These are phyloP conservation scores for Globisporangium acanthophoron DNA, from an alignment of 352 stramenopile species.

Conservation along the genomic window DNA sequence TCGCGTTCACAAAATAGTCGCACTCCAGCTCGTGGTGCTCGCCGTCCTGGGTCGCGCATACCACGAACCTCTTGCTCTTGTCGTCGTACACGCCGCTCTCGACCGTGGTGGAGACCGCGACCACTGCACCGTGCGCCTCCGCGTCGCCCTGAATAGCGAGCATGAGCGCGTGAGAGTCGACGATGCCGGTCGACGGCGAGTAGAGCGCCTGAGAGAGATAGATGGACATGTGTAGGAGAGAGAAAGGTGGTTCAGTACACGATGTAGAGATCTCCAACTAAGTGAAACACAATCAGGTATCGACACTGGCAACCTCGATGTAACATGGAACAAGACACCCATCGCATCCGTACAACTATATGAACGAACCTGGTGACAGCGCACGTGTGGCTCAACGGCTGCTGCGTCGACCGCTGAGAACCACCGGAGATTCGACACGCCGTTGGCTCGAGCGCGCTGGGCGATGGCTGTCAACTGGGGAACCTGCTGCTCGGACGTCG, in stretches of 20 bases:
- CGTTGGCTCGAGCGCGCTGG: constrained; percentile 36
- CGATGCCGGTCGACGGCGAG: constrained; percentile 94
- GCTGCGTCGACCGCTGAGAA: constrained; percentile 36
- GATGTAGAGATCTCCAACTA: not conserved
- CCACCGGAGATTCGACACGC: constrained; percentile 47
- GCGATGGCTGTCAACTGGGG: constrained; percentile 37
- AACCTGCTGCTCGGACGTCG: constrained; percentile 20
- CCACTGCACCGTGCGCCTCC: constrained; percentile 77
- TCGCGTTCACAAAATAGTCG: constrained; percentile 91
- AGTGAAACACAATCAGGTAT: too few species aligned
- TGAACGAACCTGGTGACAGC: constrained; percentile 34
- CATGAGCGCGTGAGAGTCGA: constrained; percentile 93
- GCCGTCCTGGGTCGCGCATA: constrained; percentile 32
- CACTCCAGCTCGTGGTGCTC: constrained; percentile 71
- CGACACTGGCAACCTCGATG: too few species aligned
- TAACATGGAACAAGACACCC: too few species aligned
- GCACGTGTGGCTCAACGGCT: constrained; percentile 48
- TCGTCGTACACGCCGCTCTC: constrained; percentile 26
- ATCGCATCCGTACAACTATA: too few species aligned
- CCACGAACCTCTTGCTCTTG: constrained; percentile 25
- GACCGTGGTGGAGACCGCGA: constrained; percentile 75
- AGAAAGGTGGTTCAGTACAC: too few species aligned
- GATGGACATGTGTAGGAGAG: not conserved
- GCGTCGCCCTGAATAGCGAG: constrained; percentile 88
- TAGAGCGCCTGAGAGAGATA: constrained; percentile 54